Percentiles rank a stretch among this genome's conserved stretches.
phyloP scores from a whole-genome alignment of 2,329 filamentous ascomycete genomes.

The Fusarium sublunatum region DNA sequence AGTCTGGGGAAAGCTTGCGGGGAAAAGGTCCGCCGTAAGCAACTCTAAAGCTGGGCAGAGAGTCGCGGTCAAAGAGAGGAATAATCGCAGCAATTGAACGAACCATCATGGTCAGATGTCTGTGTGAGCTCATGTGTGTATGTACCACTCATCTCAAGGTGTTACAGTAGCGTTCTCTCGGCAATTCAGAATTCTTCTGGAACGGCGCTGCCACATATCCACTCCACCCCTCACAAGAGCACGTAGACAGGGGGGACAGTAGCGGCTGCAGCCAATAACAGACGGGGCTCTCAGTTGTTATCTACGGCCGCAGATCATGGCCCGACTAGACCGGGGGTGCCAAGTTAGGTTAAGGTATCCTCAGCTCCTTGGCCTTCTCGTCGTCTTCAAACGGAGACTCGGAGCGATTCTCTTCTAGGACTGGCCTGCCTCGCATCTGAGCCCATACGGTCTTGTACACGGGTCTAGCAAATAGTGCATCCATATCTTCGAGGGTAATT shows the following conservation, averaged over 20 bases:
- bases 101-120: background rate
- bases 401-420: conserved; percentile 35
- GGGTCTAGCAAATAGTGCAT: conserved; percentile 49
- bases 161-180: background rate
- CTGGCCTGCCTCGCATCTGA: conserved; percentile 36
- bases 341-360: conserved; percentile 29
- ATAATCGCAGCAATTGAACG: too few species aligned
- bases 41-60: background rate
- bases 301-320: conserved; percentile 25
- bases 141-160: too few species aligned
- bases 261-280: conserved; percentile 27
- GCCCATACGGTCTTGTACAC: conserved; percentile 51
- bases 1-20: conserved; percentile 30
- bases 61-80: conserved; percentile 20
- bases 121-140: background rate
- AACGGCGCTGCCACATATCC: conserved; percentile 21
- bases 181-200: conserved; percentile 20
- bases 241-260: background rate
- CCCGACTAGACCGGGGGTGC: background rate
- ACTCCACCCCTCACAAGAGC: conserved; percentile 7
- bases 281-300: conserved; percentile 5
- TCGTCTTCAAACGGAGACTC: conserved; percentile 39
- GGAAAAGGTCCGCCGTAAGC: conserved; percentile 8
- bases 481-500: conserved; percentile 61
- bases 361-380: conserved; percentile 37